Percentiles rank a stretch among this genome's conserved stretches.
phyloP scores from a whole-genome alignment of 2,329 filamentous ascomycete species.

The Botrytis elliptica region DNA sequence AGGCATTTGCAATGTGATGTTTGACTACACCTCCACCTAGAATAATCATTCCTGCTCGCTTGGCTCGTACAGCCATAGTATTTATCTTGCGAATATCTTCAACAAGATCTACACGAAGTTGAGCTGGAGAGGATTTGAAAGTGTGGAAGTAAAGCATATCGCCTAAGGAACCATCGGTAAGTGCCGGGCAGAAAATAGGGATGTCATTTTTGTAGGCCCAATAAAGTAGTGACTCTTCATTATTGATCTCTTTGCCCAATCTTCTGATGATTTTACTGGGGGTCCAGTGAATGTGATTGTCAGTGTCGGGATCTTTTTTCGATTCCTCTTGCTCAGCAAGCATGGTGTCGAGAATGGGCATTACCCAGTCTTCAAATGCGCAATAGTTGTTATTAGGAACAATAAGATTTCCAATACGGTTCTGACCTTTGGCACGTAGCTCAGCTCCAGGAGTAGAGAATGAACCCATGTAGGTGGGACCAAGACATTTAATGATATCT shows the following conservation, averaged over 20 bases:
- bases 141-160: slow-evolving; percentile 99
- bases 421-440: slow-evolving; percentile 81
- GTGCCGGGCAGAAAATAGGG: slow-evolving; percentile 91
- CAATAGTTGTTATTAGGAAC: slow-evolving; percentile 98
- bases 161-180: slow-evolving; percentile 91
- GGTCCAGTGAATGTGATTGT: slow-evolving; percentile 75
- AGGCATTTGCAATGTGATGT: slow-evolving; percentile 97
- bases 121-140: slow-evolving; percentile 79
- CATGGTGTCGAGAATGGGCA: slow-evolving; percentile 94
- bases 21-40: slow-evolving; percentile 94
- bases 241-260: slow-evolving; percentile 89
- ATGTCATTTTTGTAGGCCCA: slow-evolving; percentile 98
- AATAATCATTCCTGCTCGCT: slow-evolving; percentile 91
- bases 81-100: slow-evolving; percentile 93
- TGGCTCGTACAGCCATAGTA: slow-evolving; percentile 82
- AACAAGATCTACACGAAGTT: slow-evolving; percentile 85
- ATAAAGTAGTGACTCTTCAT: slow-evolving; percentile 85
- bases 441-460: slow-evolving; percentile 76
- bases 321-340: slow-evolving; percentile 87
- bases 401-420: slow-evolving; percentile 92
- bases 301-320: slow-evolving; percentile 52
- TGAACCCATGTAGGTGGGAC: slow-evolving; percentile 85
- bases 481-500: slow-evolving; percentile 97
- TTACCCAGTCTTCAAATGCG: slow-evolving; percentile 94
- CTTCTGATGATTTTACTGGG: slow-evolving; percentile 88